Conservation (phyloP, 2,329 filamentous ascomycete genomes). For the Sordariomycetes sp. region DNA sequence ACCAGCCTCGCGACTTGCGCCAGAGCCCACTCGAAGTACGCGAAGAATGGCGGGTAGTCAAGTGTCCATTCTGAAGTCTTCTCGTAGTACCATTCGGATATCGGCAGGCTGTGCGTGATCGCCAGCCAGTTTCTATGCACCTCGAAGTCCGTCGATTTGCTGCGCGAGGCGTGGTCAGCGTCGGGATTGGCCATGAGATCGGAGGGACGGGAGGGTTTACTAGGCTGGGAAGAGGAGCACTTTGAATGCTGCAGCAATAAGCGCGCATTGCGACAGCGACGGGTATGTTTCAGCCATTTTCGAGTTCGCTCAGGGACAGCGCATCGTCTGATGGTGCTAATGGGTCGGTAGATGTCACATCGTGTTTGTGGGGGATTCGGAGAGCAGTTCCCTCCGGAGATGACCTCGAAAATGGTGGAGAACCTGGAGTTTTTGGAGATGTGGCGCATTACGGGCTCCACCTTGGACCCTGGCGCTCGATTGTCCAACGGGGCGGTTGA, state of each 20-base stretch:
- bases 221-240: slow-evolving; percentile 89
- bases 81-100: slow-evolving; percentile 92
- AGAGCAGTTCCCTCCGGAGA: too few species aligned
- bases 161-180: slow-evolving; percentile 26
- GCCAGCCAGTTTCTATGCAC: slow-evolving; percentile 98
- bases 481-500: too few species aligned
- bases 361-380: too few species aligned
- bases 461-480: not conserved
- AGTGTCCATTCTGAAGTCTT: slow-evolving; percentile 99
- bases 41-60: slow-evolving; percentile 97
- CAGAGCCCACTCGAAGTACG: slow-evolving; percentile 89
- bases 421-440: slow-evolving; percentile 1
- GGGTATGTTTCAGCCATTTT: slow-evolving; percentile 76
- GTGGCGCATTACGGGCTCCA: not conserved
- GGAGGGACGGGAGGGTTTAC: slow-evolving; percentile 44
- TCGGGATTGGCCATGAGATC: not conserved
- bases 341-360: too few species aligned
- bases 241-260: slow-evolving; percentile 83
- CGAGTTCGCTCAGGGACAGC: not conserved
- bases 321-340: not conserved
- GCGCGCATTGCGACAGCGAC: slow-evolving; percentile 78
- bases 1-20: slow-evolving; percentile 70
- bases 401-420: not conserved
- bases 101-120: slow-evolving; percentile 80
- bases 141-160: slow-evolving; percentile 98